Base-by-base conservation (phyloP, 768 basidiomycete species). In the Lactarius psammicola region DNA sequence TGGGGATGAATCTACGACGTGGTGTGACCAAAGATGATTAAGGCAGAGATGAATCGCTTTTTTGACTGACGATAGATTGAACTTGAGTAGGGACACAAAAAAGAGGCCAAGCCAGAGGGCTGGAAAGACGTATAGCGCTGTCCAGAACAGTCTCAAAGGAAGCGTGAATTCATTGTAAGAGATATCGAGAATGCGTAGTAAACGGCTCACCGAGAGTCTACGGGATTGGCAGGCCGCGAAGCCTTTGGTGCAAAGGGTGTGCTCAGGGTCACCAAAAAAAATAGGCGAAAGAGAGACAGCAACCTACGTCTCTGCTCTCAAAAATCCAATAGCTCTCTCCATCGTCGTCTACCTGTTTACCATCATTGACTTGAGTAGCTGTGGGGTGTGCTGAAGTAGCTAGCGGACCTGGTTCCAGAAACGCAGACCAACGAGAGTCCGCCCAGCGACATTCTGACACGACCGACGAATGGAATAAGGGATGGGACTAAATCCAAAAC, bases 281-380 rank as follows among this genome's bases (percentile, higher is more conserved):
- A 44, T 28, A 31, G 36, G 33, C 7, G 3, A 34, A 17, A 5
- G 15, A 62, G 42, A 56, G 46, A 38, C 10, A 59, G 31, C 79
- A 4, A 20, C 90, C 74, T 77, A 96, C 96, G 76, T 98, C 95
- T 73, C 95, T 85, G 72, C 90, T 91, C 78, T 99, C 97, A 70
- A 99, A 99, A 13, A 99, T 95, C 97, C 97, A 99, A 71, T 89
- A 95, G 76, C 82, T 85, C 76, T 96, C 92, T 2, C 97, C 97
- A 69, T 98, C 95, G 61, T 98, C 95, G 72, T 98, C 95, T 17
- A 98, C 94, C 88, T 90, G 66, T 42, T 53, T 44, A 66, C 68
- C 60, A 28, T 7, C 13, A 17, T 13, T 42, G 54, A 38, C 15
- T 4, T 38, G 36, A 38, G 17, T 7, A n/a, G 33, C 31, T 33